Evolutionary conservation across 192 early-diverging fungal species (phyloP), one percentile per base, ranked within the genome.

Genomic region (Cladochytrium replicatum): DNA sequence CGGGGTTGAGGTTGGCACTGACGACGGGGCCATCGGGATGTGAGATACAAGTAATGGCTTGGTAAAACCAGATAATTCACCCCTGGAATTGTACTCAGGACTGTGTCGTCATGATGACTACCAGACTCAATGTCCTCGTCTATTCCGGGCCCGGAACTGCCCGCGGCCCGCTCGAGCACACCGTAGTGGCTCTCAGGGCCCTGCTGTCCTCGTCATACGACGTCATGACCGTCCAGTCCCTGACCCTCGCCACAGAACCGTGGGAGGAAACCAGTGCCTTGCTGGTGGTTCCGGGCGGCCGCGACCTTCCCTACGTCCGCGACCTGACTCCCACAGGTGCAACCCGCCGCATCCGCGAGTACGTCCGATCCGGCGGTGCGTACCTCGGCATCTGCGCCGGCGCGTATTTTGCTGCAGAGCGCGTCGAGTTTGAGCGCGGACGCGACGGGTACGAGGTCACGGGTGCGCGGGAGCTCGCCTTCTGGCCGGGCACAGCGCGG

Each of bases 331-430:
- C 54, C 0, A 22, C 27, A 39, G 82, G 78, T 17, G 67, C 61
- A 38, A 90, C 81, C 37, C 54, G 40, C 2, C 73, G 73, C 4
- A 86, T 96, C 45, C 50, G 48, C 1, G 53, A 63, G 11, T 92
- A 77, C 69, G 84, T 93, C 7, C 40, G 61, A 15, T 48, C 43
- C 15, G 93, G 91, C 39, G 96, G 96, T 1, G 65, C 73, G 19
- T 99, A 90, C 63, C 65, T 91, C 43, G 96, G 96, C 0, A 81
- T 99, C 5, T 94, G 96, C 46, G 90, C 88, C 0, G 96, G 93
- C 17, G 83, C 77, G 1, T 93, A 94, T 63, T 96, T 87, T 60
- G 87, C 72, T 3, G 68, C 71, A 24, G 60, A 57, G 3, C 57
- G 62, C 13, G 80, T 88, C 22, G 82, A 85, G 56, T 94, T 97